phyloP scores from a whole-genome alignment of 331 rosid species.

The Telfairia occidentalis region DNA sequence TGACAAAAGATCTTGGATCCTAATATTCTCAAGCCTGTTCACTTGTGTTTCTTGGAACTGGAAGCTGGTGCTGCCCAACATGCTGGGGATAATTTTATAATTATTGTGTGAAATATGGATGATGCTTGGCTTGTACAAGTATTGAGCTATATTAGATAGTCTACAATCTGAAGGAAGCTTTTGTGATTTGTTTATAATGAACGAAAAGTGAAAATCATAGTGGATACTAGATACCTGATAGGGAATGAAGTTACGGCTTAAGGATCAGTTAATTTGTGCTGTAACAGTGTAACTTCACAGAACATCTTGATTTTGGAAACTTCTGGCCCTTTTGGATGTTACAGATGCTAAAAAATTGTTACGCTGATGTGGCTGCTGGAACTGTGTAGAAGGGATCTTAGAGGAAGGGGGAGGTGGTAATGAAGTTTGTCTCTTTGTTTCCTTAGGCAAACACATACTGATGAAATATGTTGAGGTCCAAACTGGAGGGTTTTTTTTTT shows the following conservation, averaged over 20 bases:
- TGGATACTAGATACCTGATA: background rate
- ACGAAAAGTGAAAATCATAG: background rate
- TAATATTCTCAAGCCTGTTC: background rate
- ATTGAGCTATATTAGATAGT: background rate
- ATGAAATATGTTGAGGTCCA: background rate
- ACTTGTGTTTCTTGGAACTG: background rate
- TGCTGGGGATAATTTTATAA: no score
- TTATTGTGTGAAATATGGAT: background rate
- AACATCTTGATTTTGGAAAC: background rate
- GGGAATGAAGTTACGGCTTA: background rate
- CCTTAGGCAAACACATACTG: background rate
- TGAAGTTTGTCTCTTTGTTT: background rate
- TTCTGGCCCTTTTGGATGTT: background rate
- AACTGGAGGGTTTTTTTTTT: background rate
- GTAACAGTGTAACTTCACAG: background rate
- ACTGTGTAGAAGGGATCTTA: background rate
- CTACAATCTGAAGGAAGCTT: background rate
- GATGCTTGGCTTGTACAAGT: background rate
- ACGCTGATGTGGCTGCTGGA: background rate
- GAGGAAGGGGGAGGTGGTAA: background rate
- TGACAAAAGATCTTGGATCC: background rate
- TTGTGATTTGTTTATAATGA: background rate
- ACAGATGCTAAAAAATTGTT: background rate
- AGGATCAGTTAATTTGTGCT: background rate
- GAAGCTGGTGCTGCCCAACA: background rate